Evolutionary conservation across 805 yeast genomes (phyloP).

Genomic region (Wickerhamia fluorescens): DNA sequence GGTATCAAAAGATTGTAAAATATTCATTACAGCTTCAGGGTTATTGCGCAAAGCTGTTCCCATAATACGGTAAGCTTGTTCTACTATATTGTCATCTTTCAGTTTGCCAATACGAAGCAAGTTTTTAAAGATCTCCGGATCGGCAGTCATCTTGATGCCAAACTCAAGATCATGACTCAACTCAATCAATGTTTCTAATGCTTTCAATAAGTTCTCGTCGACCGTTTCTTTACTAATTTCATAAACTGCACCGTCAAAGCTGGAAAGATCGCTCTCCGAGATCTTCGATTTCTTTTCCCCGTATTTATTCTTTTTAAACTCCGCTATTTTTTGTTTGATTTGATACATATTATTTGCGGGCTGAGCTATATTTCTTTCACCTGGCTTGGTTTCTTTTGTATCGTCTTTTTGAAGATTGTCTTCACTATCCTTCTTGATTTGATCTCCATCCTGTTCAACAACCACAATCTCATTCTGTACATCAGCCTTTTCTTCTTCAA

Average conservation of each 20-base stretch:
- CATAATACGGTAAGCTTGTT: conserved; percentile 51
- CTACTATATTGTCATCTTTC: conserved; percentile 25
- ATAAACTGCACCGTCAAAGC: conserved; percentile 13
- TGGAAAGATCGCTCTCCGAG: conserved; percentile 10
- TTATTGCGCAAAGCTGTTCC: conserved; percentile 72
- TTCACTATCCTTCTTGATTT: conserved; percentile 6
- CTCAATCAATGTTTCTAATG: conserved; percentile 46
- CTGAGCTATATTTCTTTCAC: too few relatives aligned
- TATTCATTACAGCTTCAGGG: conserved; percentile 45
- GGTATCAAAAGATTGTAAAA: conserved; percentile 16
- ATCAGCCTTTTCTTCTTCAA: conserved; percentile 24
- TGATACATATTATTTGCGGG: too few relatives aligned
- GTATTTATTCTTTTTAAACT: conserved; percentile 2
- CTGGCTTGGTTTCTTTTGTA: neutral
- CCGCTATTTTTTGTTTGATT: conserved; percentile 2
- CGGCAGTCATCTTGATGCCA: conserved; percentile 43
- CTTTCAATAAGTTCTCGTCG: conserved; percentile 14
- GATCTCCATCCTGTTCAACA: conserved; percentile 6
- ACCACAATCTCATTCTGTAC: conserved; percentile 3
- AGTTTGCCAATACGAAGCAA: conserved; percentile 8
- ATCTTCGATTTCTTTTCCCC: neutral
- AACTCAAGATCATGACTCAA: conserved; percentile 60
- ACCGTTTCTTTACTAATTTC: conserved; percentile 12
- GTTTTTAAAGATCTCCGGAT: conserved; percentile 21
- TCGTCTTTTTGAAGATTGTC: neutral